Base-by-base conservation (phyloP, 2,329 filamentous ascomycete genomes). In the Metarhizium album region DNA sequence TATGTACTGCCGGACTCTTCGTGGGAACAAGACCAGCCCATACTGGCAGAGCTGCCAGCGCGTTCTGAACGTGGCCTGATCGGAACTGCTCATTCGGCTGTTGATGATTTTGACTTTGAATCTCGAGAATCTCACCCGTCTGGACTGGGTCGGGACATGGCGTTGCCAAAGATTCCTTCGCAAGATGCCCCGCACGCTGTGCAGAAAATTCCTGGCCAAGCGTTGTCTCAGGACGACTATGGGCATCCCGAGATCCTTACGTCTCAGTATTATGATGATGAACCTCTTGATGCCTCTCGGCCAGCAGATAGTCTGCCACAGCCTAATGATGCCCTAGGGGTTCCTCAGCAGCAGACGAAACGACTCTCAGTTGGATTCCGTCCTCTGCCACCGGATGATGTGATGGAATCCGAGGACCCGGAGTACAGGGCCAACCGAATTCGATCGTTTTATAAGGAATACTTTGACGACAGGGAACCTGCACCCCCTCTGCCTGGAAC, bases 391-490 rank as follows among this genome's bases (percentile, higher is more conserved):
- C 88, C 90, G 35, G 84, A 90, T 62, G 87, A 95, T 56, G 82
- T 87, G 50, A 77, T 75, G 29, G 81, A 84, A 42, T 80, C 84
- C 3, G 93, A 97, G 64, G 91, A 96, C 64, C 90, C 93, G 0
- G 93, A 97, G 67, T 84, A 91, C 62, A 83, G 93, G 61, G 93
- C 93, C 56, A 97, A 96, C 73, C 84, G 93, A 52, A 98, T 98
- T 58, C 82, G 93, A 66, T 98, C 93, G 3, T 98, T 98, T 74
- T 98, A 98, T 74, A 96, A 96, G 73, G 93, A 98, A 65, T 98
- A 98, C 72, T 98, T 98, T 60, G 93, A 97, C 58, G 91, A 96
- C 42, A 87, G 82, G 64, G 67, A 68, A 42, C 58, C 64, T 5
- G 60, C 68, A n/a, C 73, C 72, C 24, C 69, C 71, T 1, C 57